Evolutionary conservation across 345 rosid genomes (phyloP).

Genomic region (Turnera subulata): DNA sequence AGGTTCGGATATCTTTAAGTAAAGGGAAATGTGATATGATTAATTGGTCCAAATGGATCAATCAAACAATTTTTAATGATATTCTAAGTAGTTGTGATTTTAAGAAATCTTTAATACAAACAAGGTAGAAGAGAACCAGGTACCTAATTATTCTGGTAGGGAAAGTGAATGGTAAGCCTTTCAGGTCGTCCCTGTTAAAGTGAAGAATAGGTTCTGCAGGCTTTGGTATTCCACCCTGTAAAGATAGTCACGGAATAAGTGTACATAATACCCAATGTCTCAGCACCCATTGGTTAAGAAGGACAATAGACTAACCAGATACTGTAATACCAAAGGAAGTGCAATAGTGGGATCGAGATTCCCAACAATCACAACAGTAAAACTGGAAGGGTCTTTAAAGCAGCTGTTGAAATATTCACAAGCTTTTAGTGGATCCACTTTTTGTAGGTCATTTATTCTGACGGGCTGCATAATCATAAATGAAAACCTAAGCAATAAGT

Average conservation of each 20-base stretch:
- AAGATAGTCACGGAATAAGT: conserved; percentile 11
- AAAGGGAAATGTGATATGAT: too few species aligned
- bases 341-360: conserved; percentile 63
- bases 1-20: too few species aligned
- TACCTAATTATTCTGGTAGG: conserved; percentile 65
- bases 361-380: conserved; percentile 87
- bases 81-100: too few species aligned
- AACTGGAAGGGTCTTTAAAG: conserved; percentile 89
- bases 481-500: conserved; percentile 6
- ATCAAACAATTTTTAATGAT: too few species aligned
- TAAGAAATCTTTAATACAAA: too few species aligned
- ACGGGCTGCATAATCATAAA: conserved; percentile 60
- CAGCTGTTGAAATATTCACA: conserved; percentile 85
- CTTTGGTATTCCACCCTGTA: conserved; percentile 78
- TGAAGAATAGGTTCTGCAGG: conserved; percentile 60
- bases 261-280: conserved; percentile 2
- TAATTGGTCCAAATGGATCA: too few species aligned
- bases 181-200: conserved; percentile 67
- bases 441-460: conserved; percentile 59
- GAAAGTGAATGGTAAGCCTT: conserved; percentile 76
- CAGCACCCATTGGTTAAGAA: conserved; percentile 9
- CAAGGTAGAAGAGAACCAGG: too few species aligned
- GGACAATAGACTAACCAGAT: conserved; percentile 56
- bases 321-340: conserved; percentile 73
- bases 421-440: conserved; percentile 79